A percentile compares a stretch with the other conserved stretches of the same genome.
These are phyloP conservation scores for Trypanosoma scelopori DNA, from an alignment of 208 protist genomes.

Conservation along the genomic window DNA sequence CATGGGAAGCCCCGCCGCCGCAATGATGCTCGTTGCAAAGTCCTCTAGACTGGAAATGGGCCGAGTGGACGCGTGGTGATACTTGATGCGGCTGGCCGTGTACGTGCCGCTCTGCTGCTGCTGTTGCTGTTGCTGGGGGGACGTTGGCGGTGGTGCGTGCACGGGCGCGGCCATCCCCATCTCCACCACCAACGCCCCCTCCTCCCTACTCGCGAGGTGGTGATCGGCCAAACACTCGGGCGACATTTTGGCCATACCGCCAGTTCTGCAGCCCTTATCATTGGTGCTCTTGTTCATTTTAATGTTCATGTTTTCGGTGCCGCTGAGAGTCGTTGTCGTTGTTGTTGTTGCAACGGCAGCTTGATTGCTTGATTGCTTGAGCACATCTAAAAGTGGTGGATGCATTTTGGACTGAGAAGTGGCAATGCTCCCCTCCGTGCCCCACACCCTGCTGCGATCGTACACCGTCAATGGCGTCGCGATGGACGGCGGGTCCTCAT, in stretches of 20 bases:
- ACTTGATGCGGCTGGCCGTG: constrained; percentile 15
- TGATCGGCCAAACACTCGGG: too few species aligned
- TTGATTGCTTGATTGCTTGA: constrained; percentile 18
- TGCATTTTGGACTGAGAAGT: too few species aligned
- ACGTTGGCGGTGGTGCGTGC: background rate
- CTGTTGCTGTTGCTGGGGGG: background rate
- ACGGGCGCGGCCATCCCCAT: background rate
- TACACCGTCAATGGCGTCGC: constrained; percentile 44
- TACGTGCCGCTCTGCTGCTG: background rate
- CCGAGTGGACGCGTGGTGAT: background rate
- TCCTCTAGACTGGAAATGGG: constrained; percentile 40
- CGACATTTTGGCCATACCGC: too few species aligned
- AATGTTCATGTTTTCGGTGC: background rate
- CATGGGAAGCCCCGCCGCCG: constrained; percentile 60
- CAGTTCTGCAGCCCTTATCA: too few species aligned
- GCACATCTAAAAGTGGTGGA: constrained; percentile 29
- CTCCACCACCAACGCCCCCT: background rate
- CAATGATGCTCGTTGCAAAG: constrained; percentile 57
- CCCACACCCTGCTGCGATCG: constrained; percentile 24
- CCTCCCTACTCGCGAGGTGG: background rate
- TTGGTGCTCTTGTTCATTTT: too few species aligned
- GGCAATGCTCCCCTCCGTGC: background rate
- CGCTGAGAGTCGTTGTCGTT: constrained; percentile 1
- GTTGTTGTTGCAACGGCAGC: constrained; percentile 1
- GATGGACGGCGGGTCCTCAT: constrained; percentile 14